Base-by-base conservation (phyloP, 306 rosid species). In the Vigna reflexopilosa region DNA sequence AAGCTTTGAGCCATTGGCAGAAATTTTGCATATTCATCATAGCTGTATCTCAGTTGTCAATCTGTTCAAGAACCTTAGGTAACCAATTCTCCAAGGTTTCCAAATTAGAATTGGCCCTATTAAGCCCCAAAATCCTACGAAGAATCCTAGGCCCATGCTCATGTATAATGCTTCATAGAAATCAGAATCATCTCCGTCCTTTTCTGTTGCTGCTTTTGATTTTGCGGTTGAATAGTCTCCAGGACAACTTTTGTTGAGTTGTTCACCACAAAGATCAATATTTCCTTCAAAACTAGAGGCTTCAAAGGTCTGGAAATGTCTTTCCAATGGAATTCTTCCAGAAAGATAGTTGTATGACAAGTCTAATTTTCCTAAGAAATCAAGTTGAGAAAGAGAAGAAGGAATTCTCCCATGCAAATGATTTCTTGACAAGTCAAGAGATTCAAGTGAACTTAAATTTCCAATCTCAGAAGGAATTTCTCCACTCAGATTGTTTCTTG, bases 251-350 rank as follows among this genome's bases (percentile, higher is more conserved):
- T 26, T 55, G 10, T 56, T 24, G 2, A 78, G 64, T 36, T 34
- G 75, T n/a, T 38, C 10, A 24, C 81, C 75, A 28, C 75, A 77
- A 2, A 77, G 75, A 38, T 26, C 34, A 2, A 8, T 16, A 67
- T 77, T 77, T 5, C 68, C 75, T 15, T 66, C 81, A 77, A 30
- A 77, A 5, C 32, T 7, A n/a, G 57, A 54, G 4, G 34, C 69
- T 6, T 12, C 24, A 42, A 40, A 44, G 3, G 64, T 72, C 0
- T 72, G 16, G 1, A 72, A 5, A 1, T 72, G 76, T 36, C 36
- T 38, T 1, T 44, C 77, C 6, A 0, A 7, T 3, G 67, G 77
- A 6, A 56, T 73, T 40, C 15, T 73, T 56, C 77, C 67, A 4
- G 6, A 4, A 0, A 73, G 67, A 15, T 0, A 3, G 55, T 73